Base-by-base conservation (phyloP, 805 yeast genomes). In the Soucietia sequanensis region DNA sequence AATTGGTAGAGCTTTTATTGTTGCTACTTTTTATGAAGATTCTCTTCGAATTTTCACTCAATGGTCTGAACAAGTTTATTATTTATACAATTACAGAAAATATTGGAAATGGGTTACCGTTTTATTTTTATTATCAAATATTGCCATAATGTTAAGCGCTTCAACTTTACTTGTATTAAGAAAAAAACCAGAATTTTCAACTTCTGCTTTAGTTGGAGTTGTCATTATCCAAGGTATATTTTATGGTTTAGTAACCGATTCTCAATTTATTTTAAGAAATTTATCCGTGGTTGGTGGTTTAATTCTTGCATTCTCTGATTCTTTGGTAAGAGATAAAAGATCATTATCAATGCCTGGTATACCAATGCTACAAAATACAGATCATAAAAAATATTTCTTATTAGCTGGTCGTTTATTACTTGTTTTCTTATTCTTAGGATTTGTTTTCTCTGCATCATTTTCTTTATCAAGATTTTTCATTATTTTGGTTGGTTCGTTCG, bases 21-120 rank as follows among this genome's bases (percentile, higher is more conserved):
- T 91, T 37, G 95, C 95, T 31, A 93, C 98, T 0, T 91, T 90
- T 57, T 77, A 80, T 46, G 98, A 91, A 63, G 98, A 93, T 55
- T 76, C 95, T 3, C 57, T 82, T 34, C 76, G 99, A 60, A 86
- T 91, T 51, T 48, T 80, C 34, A 66, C 88, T 5, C 97, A 90
- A 65, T 91, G 97, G 97, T 61, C 74, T 23, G 95, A 87, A 52
- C 99, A 91, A 62, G 86, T 87, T 16, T 84, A 78, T 58, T 91
- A 84, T 60, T 70, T 93, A 48, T 75, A 85, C 68, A 78, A 79
- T 47, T 84, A 80, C 68, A 80, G 95, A 56, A 86, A 81, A 48
- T 67, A 81, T 41, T 95, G 95, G 60, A 74, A 78, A 47, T 77
- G 83, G 72, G 62, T 91, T 38, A 88, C 89, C 14, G 72, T 81